Conservation (phyloP, 495 filamentous ascomycete species). For the Sporormia fimetaria region DNA sequence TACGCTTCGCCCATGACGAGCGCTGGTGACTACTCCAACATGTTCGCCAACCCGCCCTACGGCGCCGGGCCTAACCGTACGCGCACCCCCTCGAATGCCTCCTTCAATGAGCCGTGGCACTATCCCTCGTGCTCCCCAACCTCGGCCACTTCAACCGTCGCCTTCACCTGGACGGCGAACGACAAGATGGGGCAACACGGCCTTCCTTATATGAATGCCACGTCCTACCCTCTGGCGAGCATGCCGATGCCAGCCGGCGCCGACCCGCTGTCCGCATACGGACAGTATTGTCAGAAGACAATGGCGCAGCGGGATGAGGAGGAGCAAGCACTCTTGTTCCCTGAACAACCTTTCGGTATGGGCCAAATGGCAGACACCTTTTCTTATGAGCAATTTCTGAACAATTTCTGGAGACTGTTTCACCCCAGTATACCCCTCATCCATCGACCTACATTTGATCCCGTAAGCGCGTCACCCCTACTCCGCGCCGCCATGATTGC, state of each 20-base stretch:
- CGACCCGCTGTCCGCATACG: slow-evolving; percentile 15
- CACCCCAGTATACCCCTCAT: slow-evolving; percentile 36
- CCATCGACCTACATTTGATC: slow-evolving; percentile 32
- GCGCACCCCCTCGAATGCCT: slow-evolving; percentile 26
- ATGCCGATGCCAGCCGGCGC: slow-evolving; percentile 8
- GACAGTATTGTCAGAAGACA: slow-evolving; percentile 17
- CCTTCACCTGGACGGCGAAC: slow-evolving; percentile 17
- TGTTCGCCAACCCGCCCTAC: slow-evolving; percentile 18
- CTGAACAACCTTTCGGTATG: slow-evolving; percentile 25
- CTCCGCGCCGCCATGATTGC: slow-evolving; percentile 36
- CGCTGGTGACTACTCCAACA: slow-evolving; percentile 16
- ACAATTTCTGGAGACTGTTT: slow-evolving; percentile 36
- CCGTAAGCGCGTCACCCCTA: slow-evolving; percentile 28
- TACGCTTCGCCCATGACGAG: slow-evolving; percentile 24
- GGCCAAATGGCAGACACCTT: slow-evolving; percentile 17
- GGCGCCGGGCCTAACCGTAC: slow-evolving; percentile 17
- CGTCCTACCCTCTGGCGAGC: slow-evolving; percentile 12
- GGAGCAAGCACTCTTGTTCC: slow-evolving; percentile 23
- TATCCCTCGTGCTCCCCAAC: slow-evolving; percentile 23
- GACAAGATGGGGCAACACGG: slow-evolving; percentile 16
- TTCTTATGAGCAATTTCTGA: slow-evolving; percentile 31
- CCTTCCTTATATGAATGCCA: slow-evolving; percentile 8
- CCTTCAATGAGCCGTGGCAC: slow-evolving; percentile 22
- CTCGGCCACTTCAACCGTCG: slow-evolving; percentile 22
- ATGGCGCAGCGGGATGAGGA: slow-evolving; percentile 21